These are phyloP conservation scores for Glomus cerebriforme DNA, from an alignment of 192 early-diverging fungal species.

Conservation along the genomic window DNA sequence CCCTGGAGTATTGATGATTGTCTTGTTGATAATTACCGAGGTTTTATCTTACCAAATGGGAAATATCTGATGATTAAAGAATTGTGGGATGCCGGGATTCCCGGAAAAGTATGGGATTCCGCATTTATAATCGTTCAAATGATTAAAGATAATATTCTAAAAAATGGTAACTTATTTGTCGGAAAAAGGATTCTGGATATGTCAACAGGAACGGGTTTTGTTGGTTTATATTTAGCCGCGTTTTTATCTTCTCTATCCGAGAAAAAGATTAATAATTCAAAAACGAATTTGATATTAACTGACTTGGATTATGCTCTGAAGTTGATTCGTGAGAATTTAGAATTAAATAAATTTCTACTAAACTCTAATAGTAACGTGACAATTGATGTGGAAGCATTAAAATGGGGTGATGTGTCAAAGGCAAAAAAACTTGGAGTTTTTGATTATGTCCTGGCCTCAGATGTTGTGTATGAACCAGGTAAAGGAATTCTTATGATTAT, in stretches of 20 bases:
- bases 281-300: slow-evolving; percentile 18
- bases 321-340: not conserved
- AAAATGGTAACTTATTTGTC: not conserved
- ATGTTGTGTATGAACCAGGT: slow-evolving; percentile 33
- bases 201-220: slow-evolving; percentile 29
- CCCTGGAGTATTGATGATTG: slow-evolving; percentile 27
- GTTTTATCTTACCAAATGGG: slow-evolving; percentile 10
- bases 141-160: not conserved
- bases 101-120: slow-evolving; percentile 34
- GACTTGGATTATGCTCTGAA: slow-evolving; percentile 21
- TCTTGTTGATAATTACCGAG: slow-evolving; percentile 24
- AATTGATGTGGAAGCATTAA: not conserved
- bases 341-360: slow-evolving; percentile 14
- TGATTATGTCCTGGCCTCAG: slow-evolving; percentile 23
- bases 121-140: slow-evolving; percentile 26
- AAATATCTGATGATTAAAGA: slow-evolving; percentile 29
- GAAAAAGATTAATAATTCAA: not conserved
- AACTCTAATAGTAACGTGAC: not conserved
- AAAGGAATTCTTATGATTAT: not conserved
- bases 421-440: slow-evolving; percentile 3
- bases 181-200: slow-evolving; percentile 29
- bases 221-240: slow-evolving; percentile 26
- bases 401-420: slow-evolving; percentile 11
- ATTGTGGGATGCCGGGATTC: slow-evolving; percentile 30
- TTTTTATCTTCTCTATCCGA: not conserved